These are phyloP conservation scores for Petasospora fabianii DNA, from an alignment of 1,139 yeast genomes.

Conservation along the genomic window DNA sequence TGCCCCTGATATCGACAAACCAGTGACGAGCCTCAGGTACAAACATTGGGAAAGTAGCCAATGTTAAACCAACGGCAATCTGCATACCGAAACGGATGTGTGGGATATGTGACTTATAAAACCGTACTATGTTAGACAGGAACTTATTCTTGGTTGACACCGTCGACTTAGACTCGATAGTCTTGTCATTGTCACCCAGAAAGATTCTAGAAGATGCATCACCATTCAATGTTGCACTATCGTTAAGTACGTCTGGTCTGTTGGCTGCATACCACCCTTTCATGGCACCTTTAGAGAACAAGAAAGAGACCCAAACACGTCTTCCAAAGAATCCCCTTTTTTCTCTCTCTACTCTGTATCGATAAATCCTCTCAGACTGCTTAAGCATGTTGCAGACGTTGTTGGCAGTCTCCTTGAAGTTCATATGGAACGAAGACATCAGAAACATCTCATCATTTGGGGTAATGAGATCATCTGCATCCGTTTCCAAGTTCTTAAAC, in stretches of 20 bases:
- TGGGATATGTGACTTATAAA: slow-evolving; percentile 28
- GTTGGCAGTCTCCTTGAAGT: slow-evolving; percentile 39
- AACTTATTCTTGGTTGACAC: background rate
- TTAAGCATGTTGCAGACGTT: slow-evolving; percentile 32
- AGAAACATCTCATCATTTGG: slow-evolving; percentile 48
- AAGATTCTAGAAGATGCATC: slow-evolving; percentile 13
- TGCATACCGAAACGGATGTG: slow-evolving; percentile 45
- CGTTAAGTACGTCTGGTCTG: slow-evolving; percentile 26
- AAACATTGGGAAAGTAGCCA: slow-evolving; percentile 47
- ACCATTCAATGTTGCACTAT: slow-evolving; percentile 35
- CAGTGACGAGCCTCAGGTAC: slow-evolving; percentile 41
- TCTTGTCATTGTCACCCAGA: slow-evolving; percentile 4
- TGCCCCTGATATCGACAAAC: slow-evolving; percentile 43
- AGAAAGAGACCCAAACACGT: slow-evolving; percentile 40
- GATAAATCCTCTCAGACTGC: slow-evolving; percentile 31
- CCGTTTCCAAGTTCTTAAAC: slow-evolving; percentile 25
- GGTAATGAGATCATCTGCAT: slow-evolving; percentile 30
- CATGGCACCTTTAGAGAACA: slow-evolving; percentile 32
- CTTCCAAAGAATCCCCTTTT: slow-evolving; percentile 35
- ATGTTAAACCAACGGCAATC: slow-evolving; percentile 40
- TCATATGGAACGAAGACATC: slow-evolving; percentile 44
- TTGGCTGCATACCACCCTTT: slow-evolving; percentile 34
- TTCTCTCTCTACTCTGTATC: slow-evolving; percentile 33
- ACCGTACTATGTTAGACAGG: slow-evolving; percentile 5
- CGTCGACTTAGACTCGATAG: background rate